Evolutionary conservation across 331 rosid genomes (phyloP), one percentile per base, ranked within the genome.

Genomic region (Malus hybrid): DNA sequence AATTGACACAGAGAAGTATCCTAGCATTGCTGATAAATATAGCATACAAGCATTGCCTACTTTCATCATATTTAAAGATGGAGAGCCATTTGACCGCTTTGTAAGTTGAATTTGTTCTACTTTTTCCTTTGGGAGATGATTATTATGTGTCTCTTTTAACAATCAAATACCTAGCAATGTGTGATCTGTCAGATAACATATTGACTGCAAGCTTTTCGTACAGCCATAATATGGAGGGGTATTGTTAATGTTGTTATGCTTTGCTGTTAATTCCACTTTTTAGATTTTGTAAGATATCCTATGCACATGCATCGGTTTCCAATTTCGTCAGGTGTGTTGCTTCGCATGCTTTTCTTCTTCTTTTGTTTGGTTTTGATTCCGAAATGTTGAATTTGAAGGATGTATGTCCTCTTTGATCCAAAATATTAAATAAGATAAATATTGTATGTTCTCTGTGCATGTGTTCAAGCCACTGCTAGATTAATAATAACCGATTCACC

Each of bases 1-100:
- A 89, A 90, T 95, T 56, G 97, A 95, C 77, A 95, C 99, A 2
- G 99, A 95, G 83, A 95, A 89, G 85, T 92, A 95, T 68, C 93
- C 97, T 44, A 78, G 79, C 85, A 85, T 92, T 55, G 99, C 99
- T 67, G 67, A 82, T 84, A 80, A 87, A 68, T 95, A 92, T 88
- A 75, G 29, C 36, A 89, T 95, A 75, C 87, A 83, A 80, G 99
- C 99, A 8, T 83, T 95, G 87, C 99, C 99, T 56, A 92, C 97
- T 66, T 95, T 95, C 88, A 85, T 95, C 78, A 77, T 95, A 44
- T 95, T 90, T 56, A 95, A 91, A 90, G 99, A 95, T 61, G 99
- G 97, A 77, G 48, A 89, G 67, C 92, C 93, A 34, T 68, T 32
- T 24, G 97, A 89, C 63, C 96, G 97, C 68, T 92, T 95, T 71